These are phyloP conservation scores for Syzygium oleosum DNA, from an alignment of 345 rosid genomes.

Conservation along the genomic window DNA sequence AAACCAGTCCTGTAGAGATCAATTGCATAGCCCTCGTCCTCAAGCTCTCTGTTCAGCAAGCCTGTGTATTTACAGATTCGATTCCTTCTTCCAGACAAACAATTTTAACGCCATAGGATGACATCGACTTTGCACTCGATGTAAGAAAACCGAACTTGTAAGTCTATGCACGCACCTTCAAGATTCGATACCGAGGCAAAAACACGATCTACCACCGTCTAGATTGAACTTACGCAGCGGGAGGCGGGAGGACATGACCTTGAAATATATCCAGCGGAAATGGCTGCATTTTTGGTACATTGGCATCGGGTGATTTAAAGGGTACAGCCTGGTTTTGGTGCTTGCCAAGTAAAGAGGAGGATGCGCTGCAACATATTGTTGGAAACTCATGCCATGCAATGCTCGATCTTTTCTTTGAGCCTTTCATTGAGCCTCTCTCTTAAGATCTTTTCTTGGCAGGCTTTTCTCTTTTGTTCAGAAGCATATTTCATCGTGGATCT, in stretches of 20 bases:
- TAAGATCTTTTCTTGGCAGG: not conserved
- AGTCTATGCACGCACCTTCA: not conserved
- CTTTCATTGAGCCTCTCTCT: not conserved
- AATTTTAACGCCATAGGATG: not conserved
- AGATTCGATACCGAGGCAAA: not conserved
- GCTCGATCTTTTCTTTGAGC: not conserved
- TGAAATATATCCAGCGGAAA: too few species aligned
- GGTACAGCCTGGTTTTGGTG: rapidly evolving
- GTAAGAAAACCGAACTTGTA: not conserved
- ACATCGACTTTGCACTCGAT: not conserved
- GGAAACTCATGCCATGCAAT: too few species aligned
- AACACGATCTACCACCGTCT: not conserved
- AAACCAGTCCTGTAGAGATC: not conserved
- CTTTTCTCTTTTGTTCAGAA: not conserved
- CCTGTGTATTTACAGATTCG: not conserved
- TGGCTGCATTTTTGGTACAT: too few species aligned
- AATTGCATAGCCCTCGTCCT: not conserved
- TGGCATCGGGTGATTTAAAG: too few species aligned
- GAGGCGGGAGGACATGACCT: too few species aligned
- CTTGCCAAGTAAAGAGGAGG: not conserved
- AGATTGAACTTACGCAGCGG: not conserved
- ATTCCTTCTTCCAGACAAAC: not conserved
- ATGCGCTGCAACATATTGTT: too few species aligned
- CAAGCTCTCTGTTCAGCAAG: not conserved
- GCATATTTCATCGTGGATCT: not conserved